phyloP scores from a whole-genome alignment of 345 rosid species.

The Linum usitatissimum region DNA sequence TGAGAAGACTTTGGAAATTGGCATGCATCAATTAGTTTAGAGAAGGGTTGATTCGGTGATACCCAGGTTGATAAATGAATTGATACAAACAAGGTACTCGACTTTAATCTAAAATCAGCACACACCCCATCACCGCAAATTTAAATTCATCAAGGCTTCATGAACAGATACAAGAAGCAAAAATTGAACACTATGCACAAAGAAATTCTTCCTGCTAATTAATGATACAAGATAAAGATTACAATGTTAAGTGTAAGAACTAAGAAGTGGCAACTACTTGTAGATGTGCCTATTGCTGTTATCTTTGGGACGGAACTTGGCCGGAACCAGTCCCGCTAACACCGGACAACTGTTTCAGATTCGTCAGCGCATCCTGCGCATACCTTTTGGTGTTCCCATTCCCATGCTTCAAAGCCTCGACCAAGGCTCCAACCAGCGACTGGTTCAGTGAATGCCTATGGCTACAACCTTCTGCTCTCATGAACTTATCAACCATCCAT shows the following conservation, averaged over 20 bases:
- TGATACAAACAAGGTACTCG: not conserved
- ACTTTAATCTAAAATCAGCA: not conserved
- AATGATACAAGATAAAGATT: not conserved
- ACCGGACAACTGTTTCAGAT: constrained; percentile 29
- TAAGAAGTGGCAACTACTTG: not conserved
- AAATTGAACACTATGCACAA: not conserved
- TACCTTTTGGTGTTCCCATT: constrained; percentile 24
- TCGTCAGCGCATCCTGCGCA: constrained; percentile 37
- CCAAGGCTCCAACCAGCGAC: constrained; percentile 30
- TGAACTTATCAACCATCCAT: constrained; percentile 28
- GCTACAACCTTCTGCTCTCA: constrained; percentile 28
- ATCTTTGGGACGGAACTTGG: constrained; percentile 21
- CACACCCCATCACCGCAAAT: not conserved
- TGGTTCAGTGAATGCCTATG: constrained; percentile 25
- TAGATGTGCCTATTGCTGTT: not conserved
- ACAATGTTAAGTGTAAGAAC: not conserved
- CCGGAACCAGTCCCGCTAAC: constrained; percentile 19
- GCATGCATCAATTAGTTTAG: no score
- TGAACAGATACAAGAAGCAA: not conserved
- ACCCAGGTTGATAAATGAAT: no score
- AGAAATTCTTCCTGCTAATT: not conserved
- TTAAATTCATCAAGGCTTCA: not conserved
- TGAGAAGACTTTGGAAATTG: no score
- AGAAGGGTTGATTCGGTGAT: no score
- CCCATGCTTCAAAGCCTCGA: constrained; percentile 32